These are phyloP conservation scores for Lepidium africanum DNA, from an alignment of 345 rosid genomes.

Conservation along the genomic window DNA sequence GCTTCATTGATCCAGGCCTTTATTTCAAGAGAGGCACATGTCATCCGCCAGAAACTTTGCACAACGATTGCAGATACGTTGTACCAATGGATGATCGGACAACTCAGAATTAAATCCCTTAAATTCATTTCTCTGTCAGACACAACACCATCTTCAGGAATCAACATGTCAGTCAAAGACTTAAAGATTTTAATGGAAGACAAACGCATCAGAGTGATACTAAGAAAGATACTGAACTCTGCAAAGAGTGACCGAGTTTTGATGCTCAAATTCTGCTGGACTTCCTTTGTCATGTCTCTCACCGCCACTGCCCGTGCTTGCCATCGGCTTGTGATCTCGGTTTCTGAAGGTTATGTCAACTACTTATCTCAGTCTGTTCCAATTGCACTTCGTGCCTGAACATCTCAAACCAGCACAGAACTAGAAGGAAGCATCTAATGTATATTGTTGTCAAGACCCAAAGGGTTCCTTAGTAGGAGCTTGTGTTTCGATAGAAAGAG, in stretches of 20 bases:
- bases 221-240: conserved; percentile 45
- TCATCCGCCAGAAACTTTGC: conserved; percentile 53
- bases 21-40: conserved; percentile 64
- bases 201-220: conserved; percentile 65
- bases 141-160: conserved; percentile 30
- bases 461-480: background rate
- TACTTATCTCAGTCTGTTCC: conserved; percentile 36
- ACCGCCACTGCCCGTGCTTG: conserved; percentile 60
- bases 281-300: conserved; percentile 42
- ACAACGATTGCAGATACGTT: conserved; percentile 45
- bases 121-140: conserved; percentile 28
- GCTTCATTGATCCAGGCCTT: conserved; percentile 58
- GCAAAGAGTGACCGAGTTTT: conserved; percentile 50
- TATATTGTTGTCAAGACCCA: conserved; percentile 4
- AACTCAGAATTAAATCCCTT: conserved; percentile 23
- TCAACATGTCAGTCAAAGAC: conserved; percentile 32
- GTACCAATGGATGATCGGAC: conserved; percentile 44
- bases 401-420: background rate
- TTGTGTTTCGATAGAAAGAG: conserved; percentile 1
- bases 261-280: conserved; percentile 60
- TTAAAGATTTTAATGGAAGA: conserved; percentile 43
- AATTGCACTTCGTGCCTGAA: conserved; percentile 33
- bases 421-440: background rate
- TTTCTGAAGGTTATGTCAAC: conserved; percentile 43
- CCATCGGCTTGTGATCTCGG: conserved; percentile 48